phyloP scores from a whole-genome alignment of 1,139 yeast species.

The Kodamaea suecica region DNA sequence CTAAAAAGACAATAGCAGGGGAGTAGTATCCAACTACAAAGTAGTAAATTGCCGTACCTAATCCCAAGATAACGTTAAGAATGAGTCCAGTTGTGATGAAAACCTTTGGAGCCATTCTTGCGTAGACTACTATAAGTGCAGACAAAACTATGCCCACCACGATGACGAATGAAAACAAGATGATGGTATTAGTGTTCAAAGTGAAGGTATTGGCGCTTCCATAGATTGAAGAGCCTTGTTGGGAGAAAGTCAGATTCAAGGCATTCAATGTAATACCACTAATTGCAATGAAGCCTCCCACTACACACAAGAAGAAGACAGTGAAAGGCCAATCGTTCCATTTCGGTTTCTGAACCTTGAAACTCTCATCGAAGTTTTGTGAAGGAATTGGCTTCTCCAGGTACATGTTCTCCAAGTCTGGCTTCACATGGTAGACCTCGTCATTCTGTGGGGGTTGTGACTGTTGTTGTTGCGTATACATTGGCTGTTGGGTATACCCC shows the following conservation, averaged over 20 bases:
- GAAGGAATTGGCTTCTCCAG: constrained; percentile 35
- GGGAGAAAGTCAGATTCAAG: constrained; percentile 51
- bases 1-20: constrained; percentile 73
- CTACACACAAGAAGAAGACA: constrained; percentile 55
- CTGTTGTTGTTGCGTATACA: constrained; percentile 6
- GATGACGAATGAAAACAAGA: constrained; percentile 65
- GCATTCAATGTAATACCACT: constrained; percentile 69
- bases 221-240: constrained; percentile 68
- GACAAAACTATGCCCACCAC: constrained; percentile 62
- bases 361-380: constrained; percentile 57
- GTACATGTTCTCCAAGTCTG: constrained; percentile 26
- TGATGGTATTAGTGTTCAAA: constrained; percentile 68
- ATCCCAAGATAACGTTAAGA: constrained; percentile 62
- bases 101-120: constrained; percentile 59
- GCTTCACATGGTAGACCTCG: constrained; percentile 14
- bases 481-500: constrained; percentile 2
- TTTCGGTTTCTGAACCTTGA: constrained; percentile 61
- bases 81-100: constrained; percentile 73
- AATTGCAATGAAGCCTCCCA: constrained; percentile 68
- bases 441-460: constrained; percentile 5
- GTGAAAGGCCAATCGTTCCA: constrained; percentile 76
- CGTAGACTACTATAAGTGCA: constrained; percentile 52
- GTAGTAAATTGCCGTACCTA: constrained; percentile 75
- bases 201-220: constrained; percentile 51
- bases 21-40: constrained; percentile 64